phyloP scores from a whole-genome alignment of 1,284 basidiomycete genomes.

The Flammula alnicola region DNA sequence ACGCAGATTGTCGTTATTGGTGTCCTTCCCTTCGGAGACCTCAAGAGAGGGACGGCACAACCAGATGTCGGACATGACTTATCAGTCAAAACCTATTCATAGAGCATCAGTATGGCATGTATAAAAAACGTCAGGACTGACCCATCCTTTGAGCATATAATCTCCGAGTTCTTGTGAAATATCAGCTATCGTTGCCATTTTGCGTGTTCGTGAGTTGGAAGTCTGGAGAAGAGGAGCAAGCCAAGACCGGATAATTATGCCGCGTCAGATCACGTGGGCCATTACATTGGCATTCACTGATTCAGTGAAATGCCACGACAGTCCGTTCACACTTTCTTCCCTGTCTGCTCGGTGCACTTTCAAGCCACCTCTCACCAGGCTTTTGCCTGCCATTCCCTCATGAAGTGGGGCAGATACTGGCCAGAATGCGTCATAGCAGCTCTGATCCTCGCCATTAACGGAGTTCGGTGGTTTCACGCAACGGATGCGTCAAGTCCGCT shows the following conservation, averaged over 20 bases:
- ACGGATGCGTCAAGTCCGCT: conserved; percentile 40
- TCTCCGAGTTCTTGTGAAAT: conserved; percentile 66
- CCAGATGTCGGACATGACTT: conserved; percentile 55
- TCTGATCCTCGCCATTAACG: conserved; percentile 51
- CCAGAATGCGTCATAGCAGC: conserved; percentile 56
- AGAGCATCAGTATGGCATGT: background rate
- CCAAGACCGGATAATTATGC: background rate
- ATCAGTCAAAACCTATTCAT: conserved; percentile 68
- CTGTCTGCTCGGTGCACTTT: conserved; percentile 11
- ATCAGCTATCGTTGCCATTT: conserved; percentile 59
- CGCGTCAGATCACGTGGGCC: conserved; percentile 18
- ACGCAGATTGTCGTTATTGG: conserved; percentile 61
- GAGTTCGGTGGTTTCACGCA: conserved; percentile 41
- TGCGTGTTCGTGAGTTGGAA: conserved; percentile 8
- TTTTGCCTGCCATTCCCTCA: conserved; percentile 35
- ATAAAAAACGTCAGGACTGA: conserved; percentile 36
- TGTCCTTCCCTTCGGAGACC: conserved; percentile 59
- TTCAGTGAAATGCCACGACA: conserved; percentile 26
- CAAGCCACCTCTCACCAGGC: conserved; percentile 17
- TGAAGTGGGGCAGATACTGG: conserved; percentile 72
- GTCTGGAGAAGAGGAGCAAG: background rate
- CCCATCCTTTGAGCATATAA: conserved; percentile 81
- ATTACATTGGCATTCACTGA: background rate
- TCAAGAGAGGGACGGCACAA: conserved; percentile 71
- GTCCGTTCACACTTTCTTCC: conserved; percentile 5